phyloP scores from a whole-genome alignment of 2,329 filamentous ascomycete species.

The Xylariaceae sp. region DNA sequence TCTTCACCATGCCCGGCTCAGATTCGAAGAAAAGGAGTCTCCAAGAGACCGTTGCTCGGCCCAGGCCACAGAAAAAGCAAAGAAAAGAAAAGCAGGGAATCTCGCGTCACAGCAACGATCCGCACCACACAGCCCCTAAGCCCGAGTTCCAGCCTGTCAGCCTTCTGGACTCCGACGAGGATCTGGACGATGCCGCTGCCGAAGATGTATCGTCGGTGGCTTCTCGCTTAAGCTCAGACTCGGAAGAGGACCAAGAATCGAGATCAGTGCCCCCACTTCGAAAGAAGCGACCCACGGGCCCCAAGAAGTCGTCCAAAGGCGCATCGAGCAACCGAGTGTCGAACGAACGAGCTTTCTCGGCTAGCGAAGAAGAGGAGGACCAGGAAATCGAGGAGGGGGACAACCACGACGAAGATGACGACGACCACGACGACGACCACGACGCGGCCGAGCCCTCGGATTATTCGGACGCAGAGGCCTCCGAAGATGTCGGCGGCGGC shows the following conservation, averaged over 20 bases:
- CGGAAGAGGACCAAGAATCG: constrained; percentile 27
- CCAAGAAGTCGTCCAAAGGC: constrained; percentile 17
- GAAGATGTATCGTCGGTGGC: constrained; percentile 38
- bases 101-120: constrained; percentile 45
- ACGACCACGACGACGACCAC: constrained; percentile 20
- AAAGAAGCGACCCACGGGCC: constrained; percentile 15
- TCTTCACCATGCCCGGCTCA: constrained; percentile 17
- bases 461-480: constrained; percentile 1
- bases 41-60: constrained; percentile 18
- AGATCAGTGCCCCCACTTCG: constrained; percentile 13
- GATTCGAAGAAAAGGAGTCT: constrained; percentile 21
- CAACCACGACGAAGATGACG: constrained; percentile 17
- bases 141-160: constrained; percentile 43
- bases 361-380: constrained; percentile 12
- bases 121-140: constrained; percentile 33
- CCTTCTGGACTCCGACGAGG: constrained; percentile 51
- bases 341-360: constrained; percentile 7
- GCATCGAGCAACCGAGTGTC: not conserved
- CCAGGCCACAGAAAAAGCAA: constrained; percentile 28
- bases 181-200: constrained; percentile 44
- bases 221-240: constrained; percentile 23
- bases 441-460: constrained; percentile 6
- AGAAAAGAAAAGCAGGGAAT: constrained; percentile 46
- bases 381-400: constrained; percentile 13
- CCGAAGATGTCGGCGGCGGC: constrained; percentile 16